A percentile compares a stretch with the other conserved stretches of the same genome.
Evolutionary conservation across 441 rosid species (phyloP).

Genomic region (Metrosideros polymorpha): DNA sequence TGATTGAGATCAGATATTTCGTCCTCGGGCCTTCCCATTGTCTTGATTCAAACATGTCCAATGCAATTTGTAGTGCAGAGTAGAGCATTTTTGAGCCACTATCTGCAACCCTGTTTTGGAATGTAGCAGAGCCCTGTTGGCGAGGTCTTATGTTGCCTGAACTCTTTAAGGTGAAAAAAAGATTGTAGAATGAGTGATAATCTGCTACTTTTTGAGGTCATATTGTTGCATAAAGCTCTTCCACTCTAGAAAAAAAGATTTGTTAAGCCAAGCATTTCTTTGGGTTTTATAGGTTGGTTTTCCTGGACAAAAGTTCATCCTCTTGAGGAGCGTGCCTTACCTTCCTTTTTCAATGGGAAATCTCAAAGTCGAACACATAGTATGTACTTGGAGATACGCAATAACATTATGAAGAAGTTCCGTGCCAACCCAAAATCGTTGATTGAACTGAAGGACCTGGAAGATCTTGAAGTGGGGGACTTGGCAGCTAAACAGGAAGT

Average conservation of each 20-base stretch:
- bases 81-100: not conserved
- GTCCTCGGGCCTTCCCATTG: not conserved
- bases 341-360: conserved; percentile 87
- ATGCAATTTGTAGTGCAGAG: not conserved
- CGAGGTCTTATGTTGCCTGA: not conserved
- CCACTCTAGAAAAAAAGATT: not conserved
- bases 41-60: not conserved
- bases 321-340: conserved; percentile 70
- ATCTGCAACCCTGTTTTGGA: not conserved
- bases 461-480: conserved; percentile 72
- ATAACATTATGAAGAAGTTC: conserved; percentile 75
- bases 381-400: conserved; percentile 68
- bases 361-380: conserved; percentile 49
- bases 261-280: conserved; percentile 1
- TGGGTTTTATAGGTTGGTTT: conserved; percentile 72
- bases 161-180: not conserved
- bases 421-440: conserved; percentile 52
- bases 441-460: conserved; percentile 62
- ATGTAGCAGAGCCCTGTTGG: not conserved
- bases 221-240: not conserved
- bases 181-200: not conserved
- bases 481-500: conserved; percentile 75
- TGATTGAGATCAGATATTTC: not conserved
- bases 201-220: not conserved
- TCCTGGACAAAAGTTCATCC: conserved; percentile 76